Evolutionary conservation across 2,329 filamentous ascomycete species (phyloP).

Genomic region (Mollisiaceae sp.): DNA sequence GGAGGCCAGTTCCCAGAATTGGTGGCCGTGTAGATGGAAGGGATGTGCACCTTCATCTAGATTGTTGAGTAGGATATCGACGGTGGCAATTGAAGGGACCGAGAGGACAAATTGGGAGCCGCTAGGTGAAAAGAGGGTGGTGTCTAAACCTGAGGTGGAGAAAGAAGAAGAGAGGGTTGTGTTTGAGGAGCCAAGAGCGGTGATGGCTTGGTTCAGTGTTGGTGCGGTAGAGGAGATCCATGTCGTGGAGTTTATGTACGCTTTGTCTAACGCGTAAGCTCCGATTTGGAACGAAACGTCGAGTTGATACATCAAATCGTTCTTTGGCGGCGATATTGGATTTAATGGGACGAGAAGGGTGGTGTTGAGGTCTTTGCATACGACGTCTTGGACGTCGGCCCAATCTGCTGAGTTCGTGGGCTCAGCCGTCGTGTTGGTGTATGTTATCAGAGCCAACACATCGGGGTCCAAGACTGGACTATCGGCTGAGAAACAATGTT

Average conservation of each 20-base stretch:
- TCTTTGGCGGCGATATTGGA: constrained; percentile 48
- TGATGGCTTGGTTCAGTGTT: constrained; percentile 50
- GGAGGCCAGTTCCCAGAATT: constrained; percentile 56
- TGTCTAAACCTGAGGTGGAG: constrained; percentile 31
- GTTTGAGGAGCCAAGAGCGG: constrained; percentile 50
- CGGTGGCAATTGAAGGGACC: background rate
- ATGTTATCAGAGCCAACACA: constrained; percentile 43
- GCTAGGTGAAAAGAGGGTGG: constrained; percentile 62
- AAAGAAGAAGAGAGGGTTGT: constrained; percentile 52
- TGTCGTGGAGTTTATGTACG: constrained; percentile 58
- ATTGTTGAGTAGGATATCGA: constrained; percentile 59
- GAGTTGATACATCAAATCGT: constrained; percentile 54
- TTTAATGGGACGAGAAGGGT: constrained; percentile 50
- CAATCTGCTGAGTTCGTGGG: constrained; percentile 47
- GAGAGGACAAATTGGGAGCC: constrained; percentile 59
- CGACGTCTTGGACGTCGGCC: constrained; percentile 43
- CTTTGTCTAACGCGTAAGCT: constrained; percentile 55
- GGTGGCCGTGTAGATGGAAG: constrained; percentile 59
- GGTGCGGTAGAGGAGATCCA: constrained; percentile 52
- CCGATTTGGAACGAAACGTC: constrained; percentile 63
- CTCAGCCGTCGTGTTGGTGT: constrained; percentile 27
- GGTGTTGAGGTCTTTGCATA: constrained; percentile 39
- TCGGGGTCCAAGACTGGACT: constrained; percentile 49
- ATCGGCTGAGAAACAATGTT: constrained; percentile 50
- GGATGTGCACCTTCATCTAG: constrained; percentile 52